Conservation (phyloP, 306 rosid species). For the Citrullus mucosospermus region DNA sequence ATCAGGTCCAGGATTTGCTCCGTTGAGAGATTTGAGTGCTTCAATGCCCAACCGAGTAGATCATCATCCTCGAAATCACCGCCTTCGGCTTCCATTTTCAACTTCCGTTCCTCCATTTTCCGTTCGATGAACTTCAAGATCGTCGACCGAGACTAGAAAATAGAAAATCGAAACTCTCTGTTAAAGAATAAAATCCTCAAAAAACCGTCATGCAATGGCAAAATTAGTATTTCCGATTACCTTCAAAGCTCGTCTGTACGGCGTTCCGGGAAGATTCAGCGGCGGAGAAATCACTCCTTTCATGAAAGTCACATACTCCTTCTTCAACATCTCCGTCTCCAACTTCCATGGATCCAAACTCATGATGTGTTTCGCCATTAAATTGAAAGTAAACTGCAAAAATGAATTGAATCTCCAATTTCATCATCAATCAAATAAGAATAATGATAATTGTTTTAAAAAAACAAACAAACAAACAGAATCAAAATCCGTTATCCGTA, state of each 20-base stretch:
- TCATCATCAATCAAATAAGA: background rate
- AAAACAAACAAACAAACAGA: background rate
- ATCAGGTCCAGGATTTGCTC: slow-evolving; percentile 93
- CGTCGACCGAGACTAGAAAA: slow-evolving; percentile 55
- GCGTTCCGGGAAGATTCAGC: slow-evolving; percentile 81
- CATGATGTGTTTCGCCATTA: slow-evolving; percentile 92
- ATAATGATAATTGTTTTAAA: too few species aligned
- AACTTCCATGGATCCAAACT: slow-evolving; percentile 74
- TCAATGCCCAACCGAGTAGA: slow-evolving; percentile 85
- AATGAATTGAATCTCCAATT: background rate
- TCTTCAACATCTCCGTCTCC: slow-evolving; percentile 78
- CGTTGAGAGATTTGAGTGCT: slow-evolving; percentile 71
- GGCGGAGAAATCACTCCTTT: slow-evolving; percentile 90
- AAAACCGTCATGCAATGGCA: background rate
- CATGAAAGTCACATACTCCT: slow-evolving; percentile 82
- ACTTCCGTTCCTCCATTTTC: slow-evolving; percentile 52
- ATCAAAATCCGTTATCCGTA: slow-evolving; percentile 5
- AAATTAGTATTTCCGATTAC: slow-evolving; percentile 18
- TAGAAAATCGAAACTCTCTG: background rate
- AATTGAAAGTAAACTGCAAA: slow-evolving; percentile 80
- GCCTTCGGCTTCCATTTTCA: slow-evolving; percentile 23
- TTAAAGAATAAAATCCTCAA: background rate
- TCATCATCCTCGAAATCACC: slow-evolving; percentile 50
- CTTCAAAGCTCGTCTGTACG: slow-evolving; percentile 79
- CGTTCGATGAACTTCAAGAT: slow-evolving; percentile 72